These are phyloP conservation scores for Megacollybia marginata DNA, from an alignment of 768 basidiomycete genomes.

Conservation along the genomic window DNA sequence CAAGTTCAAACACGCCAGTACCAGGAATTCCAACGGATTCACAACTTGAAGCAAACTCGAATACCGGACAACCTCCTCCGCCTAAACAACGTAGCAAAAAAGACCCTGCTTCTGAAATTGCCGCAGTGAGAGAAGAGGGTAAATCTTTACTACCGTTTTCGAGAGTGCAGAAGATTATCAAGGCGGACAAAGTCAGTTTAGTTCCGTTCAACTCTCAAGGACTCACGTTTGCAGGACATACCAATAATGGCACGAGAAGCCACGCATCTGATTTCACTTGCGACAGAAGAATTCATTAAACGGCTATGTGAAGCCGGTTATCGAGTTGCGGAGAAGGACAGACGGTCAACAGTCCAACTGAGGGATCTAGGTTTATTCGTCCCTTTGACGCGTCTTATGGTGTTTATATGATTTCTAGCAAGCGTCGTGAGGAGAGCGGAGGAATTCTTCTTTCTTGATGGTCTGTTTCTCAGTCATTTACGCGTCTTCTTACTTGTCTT, in stretches of 20 bases:
- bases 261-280: constrained; percentile 69
- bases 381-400: not conserved
- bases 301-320: constrained; percentile 67
- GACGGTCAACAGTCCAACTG: constrained; percentile 67
- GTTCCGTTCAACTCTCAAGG: not conserved
- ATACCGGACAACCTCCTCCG: too few relatives aligned
- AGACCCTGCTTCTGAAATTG: not conserved
- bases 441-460: constrained; percentile 75
- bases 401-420: constrained; percentile 29
- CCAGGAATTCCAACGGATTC: too few relatives aligned
- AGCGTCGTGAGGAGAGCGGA: constrained; percentile 57
- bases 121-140: constrained; percentile 25
- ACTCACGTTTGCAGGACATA: constrained; percentile 45
- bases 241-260: constrained; percentile 74
- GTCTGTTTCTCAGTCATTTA: constrained; percentile 25
- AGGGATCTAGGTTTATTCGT: constrained; percentile 63
- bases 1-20: too few relatives aligned
- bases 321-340: constrained; percentile 61
- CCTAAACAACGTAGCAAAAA: too few relatives aligned
- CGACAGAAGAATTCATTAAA: constrained; percentile 85
- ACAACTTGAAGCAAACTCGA: too few relatives aligned
- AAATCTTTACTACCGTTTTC: constrained; percentile 71
- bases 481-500: not conserved
- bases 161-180: constrained; percentile 78
- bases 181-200: constrained; percentile 67